Evolutionary conservation across 129 eudicot genomes (phyloP).

Genomic region (Pittosporum tobira): DNA sequence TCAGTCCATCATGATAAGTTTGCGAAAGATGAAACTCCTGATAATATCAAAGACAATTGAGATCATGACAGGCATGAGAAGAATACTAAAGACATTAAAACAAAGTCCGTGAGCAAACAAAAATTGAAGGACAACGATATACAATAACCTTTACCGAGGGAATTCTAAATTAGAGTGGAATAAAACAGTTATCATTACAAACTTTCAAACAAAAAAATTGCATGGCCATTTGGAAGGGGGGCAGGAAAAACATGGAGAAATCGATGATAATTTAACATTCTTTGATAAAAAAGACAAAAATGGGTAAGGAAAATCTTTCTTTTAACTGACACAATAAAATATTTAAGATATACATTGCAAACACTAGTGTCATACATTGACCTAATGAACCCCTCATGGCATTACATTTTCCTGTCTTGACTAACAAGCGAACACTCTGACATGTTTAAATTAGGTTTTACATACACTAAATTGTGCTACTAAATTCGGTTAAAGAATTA

Average conservation of each 20-base stretch:
- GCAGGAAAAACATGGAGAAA: neutral
- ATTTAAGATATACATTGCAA: no score
- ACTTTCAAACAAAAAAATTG: no score
- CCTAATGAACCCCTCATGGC: no score
- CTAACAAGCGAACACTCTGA: no score
- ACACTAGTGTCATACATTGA: no score
- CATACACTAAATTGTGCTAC: no score
- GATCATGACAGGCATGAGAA: constrained; percentile 11
- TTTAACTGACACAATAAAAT: no score
- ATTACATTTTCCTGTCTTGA: no score
- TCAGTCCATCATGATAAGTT: constrained; percentile 87
- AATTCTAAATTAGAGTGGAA: neutral
- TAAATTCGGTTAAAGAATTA: no score
- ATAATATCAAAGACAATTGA: constrained; percentile 10
- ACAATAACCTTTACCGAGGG: neutral
- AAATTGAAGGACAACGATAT: neutral
- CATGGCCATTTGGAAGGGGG: no score
- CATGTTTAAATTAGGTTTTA: no score
- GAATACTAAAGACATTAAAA: neutral
- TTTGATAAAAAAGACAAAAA: neutral
- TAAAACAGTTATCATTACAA: neutral
- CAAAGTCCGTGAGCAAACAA: neutral
- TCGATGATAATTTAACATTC: neutral
- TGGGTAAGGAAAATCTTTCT: neutral
- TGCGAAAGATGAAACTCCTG: constrained; percentile 90